These are phyloP conservation scores for Amaranthus palmeri DNA, from an alignment of 148 eudicot genomes.

Conservation along the genomic window DNA sequence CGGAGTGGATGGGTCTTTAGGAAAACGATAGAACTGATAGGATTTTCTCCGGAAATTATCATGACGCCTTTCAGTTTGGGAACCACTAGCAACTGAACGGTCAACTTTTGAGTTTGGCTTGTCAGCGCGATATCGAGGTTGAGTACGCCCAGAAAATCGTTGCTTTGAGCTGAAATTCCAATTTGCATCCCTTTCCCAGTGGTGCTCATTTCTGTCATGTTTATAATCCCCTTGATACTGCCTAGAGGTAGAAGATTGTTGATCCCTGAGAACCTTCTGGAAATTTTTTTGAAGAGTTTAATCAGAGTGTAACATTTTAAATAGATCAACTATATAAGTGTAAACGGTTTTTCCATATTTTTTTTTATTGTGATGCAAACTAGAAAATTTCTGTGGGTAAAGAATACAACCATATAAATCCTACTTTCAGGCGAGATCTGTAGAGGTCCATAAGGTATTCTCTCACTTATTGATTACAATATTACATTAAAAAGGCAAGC, in stretches of 20 bases:
- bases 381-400: background rate
- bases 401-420: background rate
- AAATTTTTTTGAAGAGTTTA: background rate
- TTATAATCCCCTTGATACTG: conserved; percentile 35
- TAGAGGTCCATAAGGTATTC: background rate
- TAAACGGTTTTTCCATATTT: too few relatives aligned
- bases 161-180: conserved; percentile 36
- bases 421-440: background rate
- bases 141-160: conserved; percentile 35
- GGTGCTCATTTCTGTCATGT: conserved; percentile 38
- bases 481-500: background rate
- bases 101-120: conserved; percentile 37
- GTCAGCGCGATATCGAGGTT: conserved; percentile 37
- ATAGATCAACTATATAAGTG: background rate
- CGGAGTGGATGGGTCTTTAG: conserved; percentile 21
- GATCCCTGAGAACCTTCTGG: conserved; percentile 38
- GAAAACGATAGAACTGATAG: conserved; percentile 20
- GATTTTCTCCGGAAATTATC: conserved; percentile 24
- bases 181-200: conserved; percentile 37
- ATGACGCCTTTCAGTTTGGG: conserved; percentile 31
- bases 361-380: background rate
- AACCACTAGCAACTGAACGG: conserved; percentile 23
- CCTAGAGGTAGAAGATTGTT: conserved; percentile 32
- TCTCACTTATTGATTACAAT: background rate
- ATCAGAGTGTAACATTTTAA: background rate